phyloP scores from a whole-genome alignment of 2,329 filamentous ascomycete genomes.

The Fusarium albidum region DNA sequence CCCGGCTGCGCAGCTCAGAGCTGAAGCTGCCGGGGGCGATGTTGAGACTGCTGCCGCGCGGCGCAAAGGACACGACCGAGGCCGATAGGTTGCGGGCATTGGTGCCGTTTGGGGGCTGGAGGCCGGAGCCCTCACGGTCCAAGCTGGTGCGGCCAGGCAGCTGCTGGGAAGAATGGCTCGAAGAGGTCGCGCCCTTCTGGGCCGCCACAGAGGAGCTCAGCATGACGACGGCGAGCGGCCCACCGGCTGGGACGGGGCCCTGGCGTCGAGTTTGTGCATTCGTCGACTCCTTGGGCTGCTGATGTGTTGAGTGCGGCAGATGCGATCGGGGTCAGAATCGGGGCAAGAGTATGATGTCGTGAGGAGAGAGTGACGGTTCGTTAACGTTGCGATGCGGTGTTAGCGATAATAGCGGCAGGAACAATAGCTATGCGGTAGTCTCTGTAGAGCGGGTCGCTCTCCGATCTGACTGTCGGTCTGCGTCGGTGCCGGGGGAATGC shows the following conservation, averaged over 20 bases:
- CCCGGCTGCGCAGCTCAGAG: constrained; percentile 77
- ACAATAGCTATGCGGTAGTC: constrained; percentile 1
- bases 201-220: constrained; percentile 45
- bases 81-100: constrained; percentile 57
- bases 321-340: constrained; percentile 25
- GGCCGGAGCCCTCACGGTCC: constrained; percentile 61
- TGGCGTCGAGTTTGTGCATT: constrained; percentile 46
- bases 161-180: constrained; percentile 48
- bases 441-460: constrained; percentile 9
- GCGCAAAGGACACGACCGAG: constrained; percentile 68
- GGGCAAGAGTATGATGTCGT: constrained; percentile 13
- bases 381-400: background rate
- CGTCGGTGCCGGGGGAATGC: constrained; percentile 9
- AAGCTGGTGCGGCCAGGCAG: constrained; percentile 46
- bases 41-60: constrained; percentile 74
- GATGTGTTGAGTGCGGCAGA: constrained; percentile 19
- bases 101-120: constrained; percentile 59
- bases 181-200: constrained; percentile 44
- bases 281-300: constrained; percentile 39
- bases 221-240: constrained; percentile 45
- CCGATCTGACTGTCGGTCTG: constrained; percentile 10
- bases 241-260: constrained; percentile 51
- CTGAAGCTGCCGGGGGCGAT: constrained; percentile 86
- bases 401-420: background rate
- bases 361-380: constrained; percentile 3